phyloP scores from a whole-genome alignment of 148 eudicot species.

The Euryodendron excelsum region DNA sequence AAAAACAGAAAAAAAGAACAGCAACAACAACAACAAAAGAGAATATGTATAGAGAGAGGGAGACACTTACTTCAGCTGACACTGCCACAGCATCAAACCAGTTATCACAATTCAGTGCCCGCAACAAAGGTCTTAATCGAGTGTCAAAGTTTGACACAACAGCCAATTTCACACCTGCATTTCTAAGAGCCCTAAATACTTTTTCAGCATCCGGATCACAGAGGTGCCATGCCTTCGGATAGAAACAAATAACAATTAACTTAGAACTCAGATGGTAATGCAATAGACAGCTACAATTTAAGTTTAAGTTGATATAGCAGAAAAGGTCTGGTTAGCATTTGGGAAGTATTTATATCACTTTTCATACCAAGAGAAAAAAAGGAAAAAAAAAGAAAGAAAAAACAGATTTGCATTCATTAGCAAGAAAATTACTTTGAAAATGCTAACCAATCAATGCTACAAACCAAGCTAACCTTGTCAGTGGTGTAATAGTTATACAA shows the following conservation, averaged over 20 bases:
- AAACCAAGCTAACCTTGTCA: constrained; percentile 57
- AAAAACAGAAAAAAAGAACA: background rate
- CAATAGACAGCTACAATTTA: background rate
- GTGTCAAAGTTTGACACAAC: constrained; percentile 95
- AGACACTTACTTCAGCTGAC: constrained; percentile 82
- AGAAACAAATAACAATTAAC: background rate
- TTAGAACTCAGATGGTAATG: background rate
- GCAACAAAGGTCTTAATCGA: constrained; percentile 72
- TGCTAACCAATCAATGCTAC: background rate
- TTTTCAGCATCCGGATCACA: constrained; percentile 88
- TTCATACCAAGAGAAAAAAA: background rate
- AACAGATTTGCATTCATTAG: background rate
- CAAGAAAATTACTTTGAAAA: background rate
- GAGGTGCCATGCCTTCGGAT: constrained; percentile 91
- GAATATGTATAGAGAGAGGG: background rate
- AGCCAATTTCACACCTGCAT: constrained; percentile 83
- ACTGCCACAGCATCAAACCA: constrained; percentile 99
- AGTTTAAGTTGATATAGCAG: background rate
- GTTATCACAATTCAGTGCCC: constrained; percentile 83
- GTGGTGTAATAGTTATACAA: constrained; percentile 83
- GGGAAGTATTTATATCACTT: background rate
- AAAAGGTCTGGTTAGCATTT: background rate
- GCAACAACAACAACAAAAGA: background rate
- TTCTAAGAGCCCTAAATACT: constrained; percentile 72
- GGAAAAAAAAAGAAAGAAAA: too few species aligned